Conservation (phyloP, 2,329 filamentous ascomycete genomes). For the Hymenoscyphus occultus region DNA sequence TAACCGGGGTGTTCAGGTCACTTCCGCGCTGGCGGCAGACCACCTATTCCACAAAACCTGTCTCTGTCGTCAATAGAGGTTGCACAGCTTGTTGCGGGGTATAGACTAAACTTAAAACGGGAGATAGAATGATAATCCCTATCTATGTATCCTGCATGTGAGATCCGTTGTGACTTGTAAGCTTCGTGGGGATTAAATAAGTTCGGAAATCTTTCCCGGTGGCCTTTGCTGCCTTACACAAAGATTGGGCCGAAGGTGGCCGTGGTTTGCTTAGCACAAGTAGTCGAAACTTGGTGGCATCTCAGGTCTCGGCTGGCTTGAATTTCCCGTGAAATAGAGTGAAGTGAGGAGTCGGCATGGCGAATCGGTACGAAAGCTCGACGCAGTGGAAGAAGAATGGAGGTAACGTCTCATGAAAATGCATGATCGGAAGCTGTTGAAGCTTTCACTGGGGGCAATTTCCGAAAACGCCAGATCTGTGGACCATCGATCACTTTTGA, state of each 20-base stretch:
- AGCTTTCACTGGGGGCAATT: not conserved
- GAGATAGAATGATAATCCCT: not conserved
- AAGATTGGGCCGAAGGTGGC: not conserved
- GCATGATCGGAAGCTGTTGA: not conserved
- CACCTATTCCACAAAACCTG: not conserved
- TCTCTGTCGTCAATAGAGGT: not conserved
- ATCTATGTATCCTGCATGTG: not conserved
- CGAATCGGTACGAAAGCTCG: not conserved
- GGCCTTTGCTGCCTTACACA: not conserved
- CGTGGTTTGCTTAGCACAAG: slow-evolving; percentile 1
- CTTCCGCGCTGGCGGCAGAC: not conserved
- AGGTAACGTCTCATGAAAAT: not conserved
- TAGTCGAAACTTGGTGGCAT: not conserved
- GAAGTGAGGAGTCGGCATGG: not conserved
- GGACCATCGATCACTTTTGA: not conserved
- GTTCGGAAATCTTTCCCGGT: not conserved
- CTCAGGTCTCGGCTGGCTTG: not conserved
- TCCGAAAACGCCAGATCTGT: not conserved
- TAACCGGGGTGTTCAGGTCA: not conserved
- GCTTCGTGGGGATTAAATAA: not conserved
- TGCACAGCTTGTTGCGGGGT: not conserved
- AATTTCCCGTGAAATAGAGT: not conserved
- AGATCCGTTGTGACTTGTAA: not conserved
- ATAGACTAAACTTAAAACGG: not conserved
- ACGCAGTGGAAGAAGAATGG: not conserved